Base-by-base conservation (phyloP, 495 filamentous ascomycete genomes). In the Penicillium robsamsonii region DNA sequence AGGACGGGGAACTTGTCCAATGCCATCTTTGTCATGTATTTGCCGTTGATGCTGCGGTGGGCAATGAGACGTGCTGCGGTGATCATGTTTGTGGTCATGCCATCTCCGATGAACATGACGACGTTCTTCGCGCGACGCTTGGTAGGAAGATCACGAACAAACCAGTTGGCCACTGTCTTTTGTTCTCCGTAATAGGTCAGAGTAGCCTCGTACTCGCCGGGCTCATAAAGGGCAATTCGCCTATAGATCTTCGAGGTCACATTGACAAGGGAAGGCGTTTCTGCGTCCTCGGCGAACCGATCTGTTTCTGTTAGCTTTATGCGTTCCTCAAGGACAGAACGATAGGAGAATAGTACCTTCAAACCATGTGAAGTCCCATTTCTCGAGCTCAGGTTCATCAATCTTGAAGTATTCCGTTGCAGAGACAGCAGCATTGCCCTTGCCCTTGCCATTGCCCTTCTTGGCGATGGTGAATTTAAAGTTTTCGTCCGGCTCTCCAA, bases 11-110 rank as follows among this genome's bases (percentile, higher is more conserved):
- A 89, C 63, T 88, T 75, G 66, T 91, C 87, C 70, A 91, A 74
- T 48, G 77, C 70, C 73, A 91, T 78, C 55, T 75, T 79, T 48
- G 79, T 81, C 72, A 87, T 80, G 62, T 90, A 91, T 60, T 83
- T 84, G 48, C 87, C 87, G 56, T 91, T 90, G 76, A 89, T 77
- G 42, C 78, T 81, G 76, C 87, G 85, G 72, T 91, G 87, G 5
- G 78, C 87, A 40, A 91, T 84, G 48, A 90, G 73, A 33, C 87
- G 84, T n/a, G 87, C 87, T 44, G 86, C 86, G 15, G 78, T 83
- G 59, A 82, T 81, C 87, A 90, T 90, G 70, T 89, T 89, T 30
- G 86, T 89, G 4, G 87, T 89, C 87, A 91, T 91, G 50, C 87
- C 86, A 56, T 89, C 86, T 67, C 87, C 87, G 50, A 91, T 84